Evolutionary conservation across 2,329 filamentous ascomycete species (phyloP).

Genomic region (Alternaria longipes): DNA sequence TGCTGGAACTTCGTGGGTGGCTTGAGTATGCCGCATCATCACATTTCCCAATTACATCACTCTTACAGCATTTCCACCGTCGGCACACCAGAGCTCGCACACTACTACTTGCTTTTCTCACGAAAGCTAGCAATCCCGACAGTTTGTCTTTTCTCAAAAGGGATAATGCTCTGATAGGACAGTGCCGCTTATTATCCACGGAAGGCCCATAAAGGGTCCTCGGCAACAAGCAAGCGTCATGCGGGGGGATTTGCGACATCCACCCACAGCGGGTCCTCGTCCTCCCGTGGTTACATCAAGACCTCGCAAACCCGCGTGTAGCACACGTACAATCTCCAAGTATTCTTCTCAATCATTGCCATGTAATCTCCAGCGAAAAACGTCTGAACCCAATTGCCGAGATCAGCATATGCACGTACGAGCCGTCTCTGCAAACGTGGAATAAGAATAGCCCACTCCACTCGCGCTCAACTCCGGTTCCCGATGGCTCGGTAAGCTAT

Average conservation of each 20-base stretch:
- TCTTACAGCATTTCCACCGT: background rate
- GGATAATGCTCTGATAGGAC: slow-evolving; percentile 2
- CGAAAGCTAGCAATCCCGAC: background rate
- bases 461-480: slow-evolving; percentile 23
- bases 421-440: background rate
- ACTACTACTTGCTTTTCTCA: background rate
- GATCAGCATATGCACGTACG: background rate
- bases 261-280: slow-evolving; percentile 10
- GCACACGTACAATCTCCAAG: background rate
- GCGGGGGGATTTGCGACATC: slow-evolving; percentile 11
- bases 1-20: background rate
- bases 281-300: slow-evolving; percentile 2
- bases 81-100: background rate
- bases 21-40: background rate
- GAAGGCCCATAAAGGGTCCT: slow-evolving; percentile 5
- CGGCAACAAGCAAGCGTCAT: slow-evolving; percentile 14
- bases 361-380: background rate
- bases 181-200: background rate
- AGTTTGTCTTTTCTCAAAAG: background rate
- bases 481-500: slow-evolving; percentile 19
- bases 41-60: background rate
- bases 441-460: slow-evolving; percentile 4
- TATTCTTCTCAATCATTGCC: background rate
- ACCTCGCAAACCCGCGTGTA: background rate
- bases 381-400: slow-evolving; percentile 6